Conservation (phyloP, 2,329 filamentous ascomycete species). For the Cercospora sojina region DNA sequence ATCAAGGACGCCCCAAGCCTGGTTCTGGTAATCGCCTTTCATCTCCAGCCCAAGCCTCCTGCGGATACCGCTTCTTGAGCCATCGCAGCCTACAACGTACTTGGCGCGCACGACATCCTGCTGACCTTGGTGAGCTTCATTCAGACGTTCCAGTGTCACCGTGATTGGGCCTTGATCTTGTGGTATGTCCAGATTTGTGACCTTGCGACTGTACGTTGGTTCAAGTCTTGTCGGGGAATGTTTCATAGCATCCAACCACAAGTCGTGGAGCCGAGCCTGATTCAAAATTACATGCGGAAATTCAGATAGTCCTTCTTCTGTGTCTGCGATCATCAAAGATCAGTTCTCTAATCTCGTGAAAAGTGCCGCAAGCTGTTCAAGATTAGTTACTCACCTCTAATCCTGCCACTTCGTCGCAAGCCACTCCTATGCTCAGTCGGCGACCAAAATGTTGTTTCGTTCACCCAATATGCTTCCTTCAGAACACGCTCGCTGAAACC, state of each 20-base stretch:
- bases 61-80: constrained; percentile 36
- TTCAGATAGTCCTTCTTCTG: constrained; percentile 59
- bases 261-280: constrained; percentile 67
- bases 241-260: constrained; percentile 39
- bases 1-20: constrained; percentile 41
- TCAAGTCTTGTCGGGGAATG: constrained; percentile 34
- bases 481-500: constrained; percentile 63
- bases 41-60: constrained; percentile 36
- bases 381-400: constrained; percentile 40
- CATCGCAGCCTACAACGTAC: constrained; percentile 41
- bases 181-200: constrained; percentile 31
- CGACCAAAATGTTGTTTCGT: constrained; percentile 62
- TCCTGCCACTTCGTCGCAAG: constrained; percentile 59
- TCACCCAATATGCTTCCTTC: constrained; percentile 67
- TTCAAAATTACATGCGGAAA: constrained; percentile 68
- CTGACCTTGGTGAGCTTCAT: constrained; percentile 36
- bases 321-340: constrained; percentile 45
- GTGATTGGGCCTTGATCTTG: constrained; percentile 52
- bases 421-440: constrained; percentile 57
- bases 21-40: constrained; percentile 40
- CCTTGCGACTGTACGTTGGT: constrained; percentile 32
- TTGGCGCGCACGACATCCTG: constrained; percentile 36
- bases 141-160: constrained; percentile 44
- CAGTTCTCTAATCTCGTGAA: neutral
- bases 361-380: neutral